A percentile compares a stretch with the other conserved stretches of the same genome.
These are phyloP conservation scores for Hansenula anomala DNA, from an alignment of 1,139 yeast species.

Conservation along the genomic window DNA sequence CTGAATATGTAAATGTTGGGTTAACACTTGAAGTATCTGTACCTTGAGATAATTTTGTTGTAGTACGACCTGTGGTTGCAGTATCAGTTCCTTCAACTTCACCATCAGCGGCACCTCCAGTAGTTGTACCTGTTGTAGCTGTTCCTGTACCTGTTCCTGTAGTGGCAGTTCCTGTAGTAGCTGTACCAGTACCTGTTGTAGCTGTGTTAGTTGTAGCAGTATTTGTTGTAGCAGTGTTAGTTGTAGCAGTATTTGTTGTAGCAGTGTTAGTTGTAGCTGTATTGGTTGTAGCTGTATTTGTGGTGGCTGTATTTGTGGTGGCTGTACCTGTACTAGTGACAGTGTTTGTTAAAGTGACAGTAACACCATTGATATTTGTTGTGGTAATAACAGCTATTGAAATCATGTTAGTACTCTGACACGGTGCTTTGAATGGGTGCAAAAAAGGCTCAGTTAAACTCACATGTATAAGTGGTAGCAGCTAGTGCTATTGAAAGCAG, in stretches of 20 bases:
- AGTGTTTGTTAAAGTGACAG: conserved; percentile 24
- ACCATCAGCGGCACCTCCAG: conserved; percentile 15
- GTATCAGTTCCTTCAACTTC: conserved; percentile 8
- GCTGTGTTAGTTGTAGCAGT: conserved; percentile 3
- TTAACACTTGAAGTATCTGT: conserved; percentile 8
- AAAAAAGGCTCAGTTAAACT: conserved; percentile 3
- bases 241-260: conserved; percentile 7
- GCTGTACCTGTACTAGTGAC: conserved; percentile 2
- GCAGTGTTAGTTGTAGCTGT: conserved; percentile 4
- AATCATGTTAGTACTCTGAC: conserved; percentile 14
- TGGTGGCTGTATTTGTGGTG: too few relatives aligned
- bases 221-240: conserved; percentile 6
- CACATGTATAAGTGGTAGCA: conserved; percentile 1
- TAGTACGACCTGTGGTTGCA: conserved; percentile 9
- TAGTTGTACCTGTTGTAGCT: conserved; percentile 8
- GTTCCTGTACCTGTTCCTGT: conserved; percentile 13
- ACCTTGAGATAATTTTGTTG: conserved; percentile 9
- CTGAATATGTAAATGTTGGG: conserved; percentile 23
- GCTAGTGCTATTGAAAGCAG: conserved; percentile 1
- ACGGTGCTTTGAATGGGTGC: too few relatives aligned
- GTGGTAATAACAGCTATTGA: conserved; percentile 24
- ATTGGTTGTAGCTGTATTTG: conserved; percentile 6
- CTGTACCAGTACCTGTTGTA: conserved; percentile 4
- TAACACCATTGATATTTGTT: conserved; percentile 21
- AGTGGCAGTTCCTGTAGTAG: conserved; percentile 7